A percentile compares a stretch with the other conserved stretches of the same genome.
These are phyloP conservation scores for Paramecium sexaurelia DNA, from an alignment of 73 alveolate species.

Conservation along the genomic window DNA sequence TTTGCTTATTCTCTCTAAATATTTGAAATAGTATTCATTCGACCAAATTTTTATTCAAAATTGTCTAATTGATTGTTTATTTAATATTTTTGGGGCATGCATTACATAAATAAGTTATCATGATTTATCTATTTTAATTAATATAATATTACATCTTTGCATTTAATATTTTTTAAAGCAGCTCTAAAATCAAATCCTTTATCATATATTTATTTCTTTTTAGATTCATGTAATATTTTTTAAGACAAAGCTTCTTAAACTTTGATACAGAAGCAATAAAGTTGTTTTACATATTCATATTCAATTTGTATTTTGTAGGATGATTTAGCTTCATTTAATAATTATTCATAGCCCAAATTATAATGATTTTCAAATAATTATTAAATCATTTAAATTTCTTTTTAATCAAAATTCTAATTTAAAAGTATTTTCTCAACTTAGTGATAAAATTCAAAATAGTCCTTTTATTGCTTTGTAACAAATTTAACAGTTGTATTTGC, in stretches of 20 bases:
- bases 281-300: neutral
- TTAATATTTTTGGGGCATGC: neutral
- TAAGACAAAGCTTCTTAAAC: neutral
- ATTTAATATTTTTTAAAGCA: constrained; percentile 9
- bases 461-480: neutral
- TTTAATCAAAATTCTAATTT: neutral
- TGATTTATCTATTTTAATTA: neutral
- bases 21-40: neutral
- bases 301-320: neutral
- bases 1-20: constrained; percentile 13
- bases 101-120: neutral
- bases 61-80: neutral
- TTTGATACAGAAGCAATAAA: constrained; percentile 30
- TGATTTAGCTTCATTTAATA: neutral
- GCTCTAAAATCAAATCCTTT: constrained; percentile 19
- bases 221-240: neutral
- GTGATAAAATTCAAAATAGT: neutral
- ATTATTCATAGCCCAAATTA: neutral
- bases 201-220: neutral
- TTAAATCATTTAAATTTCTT: neutral
- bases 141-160: neutral
- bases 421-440: neutral
- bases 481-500: neutral
- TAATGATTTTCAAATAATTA: neutral
- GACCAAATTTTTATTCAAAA: constrained; percentile 17